Conservation (phyloP, 345 rosid genomes). For the Pelargonium nanum region DNA sequence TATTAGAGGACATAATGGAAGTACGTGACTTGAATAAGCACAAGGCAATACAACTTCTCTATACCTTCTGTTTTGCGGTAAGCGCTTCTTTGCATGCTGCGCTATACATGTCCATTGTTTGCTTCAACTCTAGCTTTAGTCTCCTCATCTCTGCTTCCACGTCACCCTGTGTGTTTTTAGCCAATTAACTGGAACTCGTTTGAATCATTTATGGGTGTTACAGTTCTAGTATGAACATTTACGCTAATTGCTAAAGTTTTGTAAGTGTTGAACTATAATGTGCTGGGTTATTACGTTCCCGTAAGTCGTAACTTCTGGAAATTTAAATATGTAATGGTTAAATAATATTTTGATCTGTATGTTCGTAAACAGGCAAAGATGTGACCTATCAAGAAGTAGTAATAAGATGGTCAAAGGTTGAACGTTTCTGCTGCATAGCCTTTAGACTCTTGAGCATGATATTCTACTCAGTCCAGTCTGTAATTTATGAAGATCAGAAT, state of each 20-base stretch:
- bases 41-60: not conserved
- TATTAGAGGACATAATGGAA: not conserved
- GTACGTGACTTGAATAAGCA: not conserved
- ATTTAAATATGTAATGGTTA: no score
- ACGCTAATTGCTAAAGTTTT: not conserved
- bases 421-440: no score
- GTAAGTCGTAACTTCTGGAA: not conserved
- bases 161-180: conserved; percentile 38
- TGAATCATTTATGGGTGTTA: not conserved
- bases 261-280: not conserved
- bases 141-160: conserved; percentile 81
- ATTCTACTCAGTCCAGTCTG: no score
- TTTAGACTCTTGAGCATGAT: no score
- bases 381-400: no score
- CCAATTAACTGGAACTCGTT: no score
- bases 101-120: conserved; percentile 73
- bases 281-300: not conserved
- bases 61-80: conserved; percentile 69
- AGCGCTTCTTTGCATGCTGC: conserved; percentile 85
- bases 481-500: no score
- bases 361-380: no score
- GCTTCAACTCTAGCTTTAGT: conserved; percentile 69
- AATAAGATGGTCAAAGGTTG: no score
- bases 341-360: no score
- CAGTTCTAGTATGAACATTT: not conserved